A percentile compares a stretch with the other conserved stretches of the same genome.
Conservation (phyloP, 1,284 basidiomycete species). For the Mycena citricolor region DNA sequence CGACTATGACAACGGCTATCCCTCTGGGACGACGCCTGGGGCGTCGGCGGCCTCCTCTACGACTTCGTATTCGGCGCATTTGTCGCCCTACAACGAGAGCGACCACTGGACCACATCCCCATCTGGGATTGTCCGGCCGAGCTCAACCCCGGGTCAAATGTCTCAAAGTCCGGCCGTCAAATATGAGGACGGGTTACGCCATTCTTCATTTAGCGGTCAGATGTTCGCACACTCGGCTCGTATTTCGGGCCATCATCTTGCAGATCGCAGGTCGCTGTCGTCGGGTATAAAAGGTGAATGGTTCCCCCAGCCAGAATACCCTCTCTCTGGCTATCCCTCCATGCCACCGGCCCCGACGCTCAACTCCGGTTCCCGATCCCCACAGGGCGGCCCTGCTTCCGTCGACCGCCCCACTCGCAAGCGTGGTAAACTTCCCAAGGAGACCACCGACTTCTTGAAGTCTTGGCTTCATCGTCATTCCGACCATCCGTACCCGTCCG, state of each 20-base stretch:
- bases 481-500: constrained; percentile 86
- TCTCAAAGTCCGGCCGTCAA: constrained; percentile 52
- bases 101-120: constrained; percentile 48
- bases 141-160: constrained; percentile 56
- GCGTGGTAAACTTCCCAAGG: constrained; percentile 85
- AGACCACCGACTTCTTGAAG: constrained; percentile 86
- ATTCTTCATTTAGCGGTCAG: constrained; percentile 60
- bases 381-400: constrained; percentile 49
- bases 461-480: constrained; percentile 89
- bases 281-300: constrained; percentile 50
- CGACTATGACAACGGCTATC: constrained; percentile 39
- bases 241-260: constrained; percentile 58
- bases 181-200: constrained; percentile 66
- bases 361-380: constrained; percentile 50
- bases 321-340: constrained; percentile 39
- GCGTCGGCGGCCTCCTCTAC: constrained; percentile 47
- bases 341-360: constrained; percentile 44
- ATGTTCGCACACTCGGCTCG: constrained; percentile 66
- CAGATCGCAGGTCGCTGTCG: constrained; percentile 54
- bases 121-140: constrained; percentile 52
- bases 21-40: constrained; percentile 47
- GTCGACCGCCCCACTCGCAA: constrained; percentile 75
- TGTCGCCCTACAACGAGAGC: constrained; percentile 43
- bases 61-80: constrained; percentile 39
- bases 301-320: constrained; percentile 44